These are phyloP conservation scores for Ogataea corticis DNA, from an alignment of 805 yeast species.

Conservation along the genomic window DNA sequence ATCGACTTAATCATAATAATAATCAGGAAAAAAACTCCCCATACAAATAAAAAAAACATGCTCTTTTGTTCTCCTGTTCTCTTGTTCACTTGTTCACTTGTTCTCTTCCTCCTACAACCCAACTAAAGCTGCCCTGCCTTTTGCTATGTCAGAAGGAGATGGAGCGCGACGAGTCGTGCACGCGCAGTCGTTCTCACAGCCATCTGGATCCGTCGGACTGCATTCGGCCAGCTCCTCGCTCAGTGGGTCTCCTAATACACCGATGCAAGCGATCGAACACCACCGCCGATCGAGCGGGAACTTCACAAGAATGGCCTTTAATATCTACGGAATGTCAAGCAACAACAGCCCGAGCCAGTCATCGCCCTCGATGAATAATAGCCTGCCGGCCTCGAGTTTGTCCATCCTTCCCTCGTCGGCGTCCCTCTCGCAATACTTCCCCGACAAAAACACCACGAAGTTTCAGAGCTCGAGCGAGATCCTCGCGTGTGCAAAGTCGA, in stretches of 20 bases:
- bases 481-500: constrained; percentile 34
- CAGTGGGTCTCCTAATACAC: constrained; percentile 24
- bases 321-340: constrained; percentile 49
- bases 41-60: neutral
- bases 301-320: constrained; percentile 58
- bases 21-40: neutral
- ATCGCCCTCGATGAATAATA: constrained; percentile 13
- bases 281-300: constrained; percentile 33
- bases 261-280: constrained; percentile 23
- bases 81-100: too few relatives aligned
- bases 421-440: constrained; percentile 28
- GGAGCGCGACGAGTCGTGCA: neutral
- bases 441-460: constrained; percentile 24
- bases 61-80: too few relatives aligned
- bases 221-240: constrained; percentile 14
- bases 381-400: constrained; percentile 24
- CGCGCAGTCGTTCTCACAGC: constrained; percentile 10
- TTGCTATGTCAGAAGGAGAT: constrained; percentile 6
- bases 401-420: constrained; percentile 18
- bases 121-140: too few relatives aligned
- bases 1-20: neutral
- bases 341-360: constrained; percentile 14
- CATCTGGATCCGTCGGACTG: constrained; percentile 2
- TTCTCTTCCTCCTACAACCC: too few relatives aligned
- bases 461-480: constrained; percentile 38